These are phyloP conservation scores for Coffea canephora DNA, from an alignment of 257 asterid species.

Conservation along the genomic window DNA sequence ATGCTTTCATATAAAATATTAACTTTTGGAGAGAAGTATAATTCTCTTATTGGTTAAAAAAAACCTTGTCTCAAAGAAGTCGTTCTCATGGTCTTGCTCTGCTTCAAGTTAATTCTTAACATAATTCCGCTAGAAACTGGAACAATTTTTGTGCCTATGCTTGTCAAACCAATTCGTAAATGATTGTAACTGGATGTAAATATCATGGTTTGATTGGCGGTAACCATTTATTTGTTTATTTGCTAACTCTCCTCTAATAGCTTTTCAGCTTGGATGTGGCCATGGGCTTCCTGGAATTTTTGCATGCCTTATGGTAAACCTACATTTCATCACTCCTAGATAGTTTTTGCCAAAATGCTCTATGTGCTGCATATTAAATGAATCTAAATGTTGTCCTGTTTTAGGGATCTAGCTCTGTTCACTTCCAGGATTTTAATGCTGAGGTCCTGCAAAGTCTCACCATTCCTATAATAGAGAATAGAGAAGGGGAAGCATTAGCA, in stretches of 20 bases:
- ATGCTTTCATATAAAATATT: background rate
- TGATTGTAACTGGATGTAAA: background rate
- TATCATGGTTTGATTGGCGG: background rate
- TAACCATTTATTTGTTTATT: background rate
- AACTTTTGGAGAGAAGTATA: background rate
- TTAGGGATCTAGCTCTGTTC: slow-evolving; percentile 75
- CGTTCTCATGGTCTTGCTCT: background rate
- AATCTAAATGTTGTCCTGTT: slow-evolving; percentile 4
- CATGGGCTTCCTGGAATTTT: slow-evolving; percentile 98
- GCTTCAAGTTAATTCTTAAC: background rate
- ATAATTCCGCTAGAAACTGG: too few relatives aligned
- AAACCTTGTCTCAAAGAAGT: background rate
- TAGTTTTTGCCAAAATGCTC: background rate
- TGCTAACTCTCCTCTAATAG: slow-evolving; percentile 11
- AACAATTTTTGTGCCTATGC: too few relatives aligned
- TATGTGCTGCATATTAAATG: background rate
- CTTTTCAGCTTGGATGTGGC: slow-evolving; percentile 94
- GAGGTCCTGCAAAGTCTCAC: slow-evolving; percentile 87
- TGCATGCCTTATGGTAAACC: slow-evolving; percentile 66
- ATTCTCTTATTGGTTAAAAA: background rate
- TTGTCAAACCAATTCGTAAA: background rate
- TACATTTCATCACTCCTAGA: background rate
- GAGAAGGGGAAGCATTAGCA: too few relatives aligned
- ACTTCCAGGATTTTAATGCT: slow-evolving; percentile 93
- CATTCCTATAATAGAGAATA: slow-evolving; percentile 47